A percentile compares a stretch with the other conserved stretches of the same genome.
phyloP scores from a whole-genome alignment of 83 land plant genomes.

The Thuja plicata region DNA sequence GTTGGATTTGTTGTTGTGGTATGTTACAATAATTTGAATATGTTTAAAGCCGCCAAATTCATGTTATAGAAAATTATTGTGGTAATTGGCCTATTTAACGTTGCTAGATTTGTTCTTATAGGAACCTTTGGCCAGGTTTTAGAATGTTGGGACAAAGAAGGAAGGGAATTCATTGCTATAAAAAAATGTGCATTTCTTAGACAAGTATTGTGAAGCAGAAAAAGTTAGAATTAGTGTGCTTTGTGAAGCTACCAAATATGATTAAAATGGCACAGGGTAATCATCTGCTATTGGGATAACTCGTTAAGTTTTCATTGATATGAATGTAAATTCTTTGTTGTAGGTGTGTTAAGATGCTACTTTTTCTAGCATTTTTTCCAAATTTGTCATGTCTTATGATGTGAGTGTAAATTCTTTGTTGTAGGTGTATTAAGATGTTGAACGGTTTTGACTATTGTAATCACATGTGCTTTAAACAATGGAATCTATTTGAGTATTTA shows the following conservation, averaged over 20 bases:
- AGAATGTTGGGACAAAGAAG: conserved; percentile 90
- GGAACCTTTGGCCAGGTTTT: conserved; percentile 86
- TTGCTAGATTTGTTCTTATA: conserved; percentile 24
- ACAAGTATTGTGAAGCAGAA: conserved; percentile 87
- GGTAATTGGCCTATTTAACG: background rate
- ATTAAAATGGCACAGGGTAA: conserved; percentile 57
- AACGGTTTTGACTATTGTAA: too few relatives aligned
- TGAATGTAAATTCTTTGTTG: too few relatives aligned
- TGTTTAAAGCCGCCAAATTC: conserved; percentile 9
- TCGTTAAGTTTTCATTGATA: background rate
- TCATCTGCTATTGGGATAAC: conserved; percentile 16
- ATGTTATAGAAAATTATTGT: too few relatives aligned
- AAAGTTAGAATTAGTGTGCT: conserved; percentile 84
- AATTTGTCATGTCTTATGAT: background rate
- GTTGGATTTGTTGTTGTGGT: background rate
- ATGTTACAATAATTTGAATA: conserved; percentile 9
- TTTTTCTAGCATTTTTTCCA: background rate
- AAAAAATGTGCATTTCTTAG: conserved; percentile 70
- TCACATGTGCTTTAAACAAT: too few relatives aligned
- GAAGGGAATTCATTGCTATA: conserved; percentile 76
- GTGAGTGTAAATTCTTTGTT: too few relatives aligned
- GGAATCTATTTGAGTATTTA: background rate
- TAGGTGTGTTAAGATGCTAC: too few relatives aligned
- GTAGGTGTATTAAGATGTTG: too few relatives aligned
- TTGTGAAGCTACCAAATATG: conserved; percentile 57